Base-by-base conservation (phyloP, 371 early-diverging fungal species). In the Mortierella sp. region DNA sequence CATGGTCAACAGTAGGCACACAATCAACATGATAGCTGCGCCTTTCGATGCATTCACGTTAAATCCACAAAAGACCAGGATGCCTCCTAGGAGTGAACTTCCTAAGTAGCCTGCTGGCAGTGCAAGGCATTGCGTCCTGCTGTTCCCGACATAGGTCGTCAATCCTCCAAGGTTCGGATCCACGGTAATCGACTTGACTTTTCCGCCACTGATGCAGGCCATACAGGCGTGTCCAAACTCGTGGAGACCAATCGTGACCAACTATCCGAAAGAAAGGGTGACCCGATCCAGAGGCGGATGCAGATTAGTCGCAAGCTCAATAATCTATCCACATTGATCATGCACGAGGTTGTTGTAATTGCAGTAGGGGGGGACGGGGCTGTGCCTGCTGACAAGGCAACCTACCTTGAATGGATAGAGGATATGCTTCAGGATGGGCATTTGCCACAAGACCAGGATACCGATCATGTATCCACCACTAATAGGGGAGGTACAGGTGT, bases 161-260 rank as follows among this genome's bases (percentile, higher is more conserved):
- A 92, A 81, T 19, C 98, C 97, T n/a, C 95, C 97, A 79, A 95
- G 91, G 70, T 96, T 90, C 10, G 96, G 95, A 76, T 96, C 93
- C 59, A 98, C 87, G 29, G 91, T 90, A 50, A 98, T 94, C n/a
- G 92, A 87, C 61, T 90, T 86, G n/a, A 98, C 93, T 58, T 88
- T 87, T 10, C 93, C 98, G 46, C 97, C 95, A 13, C 97, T 96
- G 57, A 89, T 86, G 34, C 86, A 81, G 2, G 95, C 95, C 58
- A 88, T 90, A 43, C 89, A 82, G 6, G 95, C 95, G 73, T 94
- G 94, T 48, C 89, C 84, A 60, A 92, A 92, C 67, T 95, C 95
- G 63, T 95, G 95, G 46, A 95, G 73, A 24, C 90, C 91, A 46
- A 94, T 94, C 0, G 94, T 92, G 25, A 94, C 80, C 45, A 92